phyloP scores from a whole-genome alignment of 2,329 filamentous ascomycete genomes.

The Microcyclospora pomicola region DNA sequence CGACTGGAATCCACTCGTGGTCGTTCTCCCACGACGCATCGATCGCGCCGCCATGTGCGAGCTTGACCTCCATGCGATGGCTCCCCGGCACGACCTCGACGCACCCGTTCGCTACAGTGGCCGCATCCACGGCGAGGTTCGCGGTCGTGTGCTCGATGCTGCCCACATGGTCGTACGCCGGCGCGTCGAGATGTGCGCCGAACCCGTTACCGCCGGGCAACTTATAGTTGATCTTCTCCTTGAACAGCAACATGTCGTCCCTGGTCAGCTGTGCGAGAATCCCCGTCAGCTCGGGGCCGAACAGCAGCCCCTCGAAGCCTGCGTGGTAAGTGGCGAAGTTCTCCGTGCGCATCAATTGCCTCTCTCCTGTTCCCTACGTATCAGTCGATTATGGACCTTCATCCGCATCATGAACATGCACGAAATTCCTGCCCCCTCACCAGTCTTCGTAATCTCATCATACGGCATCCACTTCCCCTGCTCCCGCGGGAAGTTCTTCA shows the following conservation, averaged over 20 bases:
- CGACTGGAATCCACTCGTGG: conserved; percentile 24
- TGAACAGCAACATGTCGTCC: conserved; percentile 30
- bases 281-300: conserved; percentile 19
- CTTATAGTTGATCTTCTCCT: conserved; percentile 33
- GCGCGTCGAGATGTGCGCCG: conserved; percentile 28
- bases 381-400: too few species aligned
- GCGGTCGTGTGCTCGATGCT: conserved; percentile 29
- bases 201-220: conserved; percentile 29
- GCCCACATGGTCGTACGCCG: conserved; percentile 30
- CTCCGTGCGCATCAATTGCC: conserved; percentile 16
- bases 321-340: conserved; percentile 15
- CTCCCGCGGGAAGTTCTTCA: conserved; percentile 11
- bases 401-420: too few species aligned
- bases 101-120: conserved; percentile 25
- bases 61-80: conserved; percentile 23
- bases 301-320: conserved; percentile 25
- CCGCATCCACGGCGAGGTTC: conserved; percentile 26
- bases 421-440: too few species aligned
- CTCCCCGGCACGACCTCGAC: conserved; percentile 29
- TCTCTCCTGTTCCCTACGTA: conserved; percentile 4
- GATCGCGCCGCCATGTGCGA: conserved; percentile 24
- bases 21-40: conserved; percentile 22
- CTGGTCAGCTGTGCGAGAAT: conserved; percentile 23
- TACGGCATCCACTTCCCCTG: conserved; percentile 18
- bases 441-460: conserved; percentile 10